phyloP scores from a whole-genome alignment of 352 stramenopile species.

The Plasmopara halstedii region DNA sequence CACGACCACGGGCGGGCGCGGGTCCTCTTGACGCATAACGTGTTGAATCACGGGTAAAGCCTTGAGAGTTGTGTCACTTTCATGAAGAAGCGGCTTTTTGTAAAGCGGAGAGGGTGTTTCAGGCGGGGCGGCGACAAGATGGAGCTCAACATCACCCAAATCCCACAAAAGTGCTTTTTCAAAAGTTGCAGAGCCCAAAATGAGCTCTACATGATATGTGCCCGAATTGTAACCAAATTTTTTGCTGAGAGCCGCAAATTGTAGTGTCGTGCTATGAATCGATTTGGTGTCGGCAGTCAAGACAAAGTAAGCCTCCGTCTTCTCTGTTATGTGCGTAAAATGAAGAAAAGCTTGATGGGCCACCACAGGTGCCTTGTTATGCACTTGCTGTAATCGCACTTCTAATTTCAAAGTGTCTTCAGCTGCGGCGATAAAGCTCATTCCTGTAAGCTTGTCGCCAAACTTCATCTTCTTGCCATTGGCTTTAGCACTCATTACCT shows the following conservation, averaged over 20 bases:
- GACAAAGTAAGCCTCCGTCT: constrained; percentile 71
- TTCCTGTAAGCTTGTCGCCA: constrained; percentile 45
- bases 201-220: constrained; percentile 53
- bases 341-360: constrained; percentile 77
- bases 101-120: constrained; percentile 72
- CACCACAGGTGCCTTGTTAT: constrained; percentile 44
- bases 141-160: constrained; percentile 58
- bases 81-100: constrained; percentile 75
- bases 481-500: constrained; percentile 39
- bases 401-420: constrained; percentile 51
- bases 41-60: constrained; percentile 83
- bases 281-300: constrained; percentile 34
- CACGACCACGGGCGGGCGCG: constrained; percentile 50
- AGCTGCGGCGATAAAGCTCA: constrained; percentile 49
- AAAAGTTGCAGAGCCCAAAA: constrained; percentile 72
- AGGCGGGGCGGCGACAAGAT: constrained; percentile 53
- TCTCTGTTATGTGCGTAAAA: constrained; percentile 49
- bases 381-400: constrained; percentile 45
- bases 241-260: constrained; percentile 64
- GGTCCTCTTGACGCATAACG: constrained; percentile 74
- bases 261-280: constrained; percentile 34
- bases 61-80: constrained; percentile 82
- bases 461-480: constrained; percentile 44
- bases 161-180: constrained; percentile 68
- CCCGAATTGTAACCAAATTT: constrained; percentile 82